Evolutionary conservation across 495 filamentous ascomycete genomes (phyloP).

Genomic region (Aspergillus sparsus): DNA sequence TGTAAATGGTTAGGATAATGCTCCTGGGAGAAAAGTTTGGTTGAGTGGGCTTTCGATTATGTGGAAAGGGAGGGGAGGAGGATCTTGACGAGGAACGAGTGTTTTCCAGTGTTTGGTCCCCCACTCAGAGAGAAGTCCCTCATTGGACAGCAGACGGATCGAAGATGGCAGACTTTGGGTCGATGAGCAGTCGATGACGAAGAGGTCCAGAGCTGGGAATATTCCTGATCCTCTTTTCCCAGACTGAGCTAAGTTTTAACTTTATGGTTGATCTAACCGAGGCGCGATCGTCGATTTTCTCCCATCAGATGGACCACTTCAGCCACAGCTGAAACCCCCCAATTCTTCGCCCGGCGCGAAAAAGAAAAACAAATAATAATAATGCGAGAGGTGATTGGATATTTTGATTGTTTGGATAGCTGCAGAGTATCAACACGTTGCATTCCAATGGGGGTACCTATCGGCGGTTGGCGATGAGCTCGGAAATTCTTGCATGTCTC

Average conservation of each 20-base stretch:
- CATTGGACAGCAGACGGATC: slow-evolving; percentile 1
- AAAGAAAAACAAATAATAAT: too few species aligned
- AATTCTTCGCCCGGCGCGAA: too few species aligned
- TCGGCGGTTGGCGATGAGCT: too few species aligned
- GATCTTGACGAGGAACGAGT: neutral
- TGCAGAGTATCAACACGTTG: too few species aligned
- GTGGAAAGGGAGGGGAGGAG: neutral
- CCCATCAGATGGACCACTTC: neutral
- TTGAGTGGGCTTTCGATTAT: neutral
- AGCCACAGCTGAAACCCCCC: neutral
- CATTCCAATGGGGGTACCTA: too few species aligned
- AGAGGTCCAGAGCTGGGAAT: neutral
- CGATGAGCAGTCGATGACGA: slow-evolving; percentile 12
- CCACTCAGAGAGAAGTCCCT: slow-evolving; percentile 1
- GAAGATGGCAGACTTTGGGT: slow-evolving; percentile 2
- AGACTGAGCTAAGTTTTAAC: neutral
- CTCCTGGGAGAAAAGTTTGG: slow-evolving; percentile 3
- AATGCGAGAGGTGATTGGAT: too few species aligned
- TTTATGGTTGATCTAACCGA: slow-evolving; percentile 5
- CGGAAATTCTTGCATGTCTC: too few species aligned
- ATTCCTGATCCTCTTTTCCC: neutral
- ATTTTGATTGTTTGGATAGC: too few species aligned
- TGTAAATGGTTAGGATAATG: slow-evolving; percentile 1
- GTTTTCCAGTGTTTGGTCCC: neutral
- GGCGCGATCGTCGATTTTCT: neutral